These are phyloP conservation scores for Somion occarium DNA, from an alignment of 1,284 basidiomycete genomes.

Conservation along the genomic window DNA sequence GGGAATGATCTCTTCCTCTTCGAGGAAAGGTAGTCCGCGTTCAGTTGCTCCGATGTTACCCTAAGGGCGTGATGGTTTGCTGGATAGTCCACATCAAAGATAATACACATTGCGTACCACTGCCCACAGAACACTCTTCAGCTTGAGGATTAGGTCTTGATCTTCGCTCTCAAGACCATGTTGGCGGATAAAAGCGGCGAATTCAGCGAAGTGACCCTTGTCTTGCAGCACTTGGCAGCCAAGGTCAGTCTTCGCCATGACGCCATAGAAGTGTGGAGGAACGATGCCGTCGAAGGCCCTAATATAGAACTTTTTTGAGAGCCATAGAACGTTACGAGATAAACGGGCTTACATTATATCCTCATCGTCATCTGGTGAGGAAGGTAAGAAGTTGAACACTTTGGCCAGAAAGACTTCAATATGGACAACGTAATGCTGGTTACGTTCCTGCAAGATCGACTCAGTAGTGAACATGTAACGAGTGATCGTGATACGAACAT, in stretches of 20 bases:
- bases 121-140: slow-evolving; percentile 97
- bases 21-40: slow-evolving; percentile 89
- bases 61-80: slow-evolving; percentile 34
- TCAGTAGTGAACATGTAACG: neutral
- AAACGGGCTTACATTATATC: slow-evolving; percentile 48
- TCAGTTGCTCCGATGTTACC: slow-evolving; percentile 92
- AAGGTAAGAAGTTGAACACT: slow-evolving; percentile 56
- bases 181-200: slow-evolving; percentile 85
- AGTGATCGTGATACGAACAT: slow-evolving; percentile 47
- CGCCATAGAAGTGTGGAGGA: slow-evolving; percentile 96
- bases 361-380: slow-evolving; percentile 52
- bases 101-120: slow-evolving; percentile 56
- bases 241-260: slow-evolving; percentile 93
- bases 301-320: neutral
- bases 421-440: slow-evolving; percentile 82
- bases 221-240: slow-evolving; percentile 89
- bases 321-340: neutral
- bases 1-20: slow-evolving; percentile 91
- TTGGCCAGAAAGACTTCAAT: slow-evolving; percentile 84
- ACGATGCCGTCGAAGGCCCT: slow-evolving; percentile 84
- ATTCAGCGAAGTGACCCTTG: slow-evolving; percentile 89
- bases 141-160: slow-evolving; percentile 75
- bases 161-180: slow-evolving; percentile 87
- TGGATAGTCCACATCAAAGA: neutral
- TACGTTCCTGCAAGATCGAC: slow-evolving; percentile 63